Evolutionary conservation across 2,329 filamentous ascomycete genomes (phyloP).

Genomic region (Alternaria alternata): DNA sequence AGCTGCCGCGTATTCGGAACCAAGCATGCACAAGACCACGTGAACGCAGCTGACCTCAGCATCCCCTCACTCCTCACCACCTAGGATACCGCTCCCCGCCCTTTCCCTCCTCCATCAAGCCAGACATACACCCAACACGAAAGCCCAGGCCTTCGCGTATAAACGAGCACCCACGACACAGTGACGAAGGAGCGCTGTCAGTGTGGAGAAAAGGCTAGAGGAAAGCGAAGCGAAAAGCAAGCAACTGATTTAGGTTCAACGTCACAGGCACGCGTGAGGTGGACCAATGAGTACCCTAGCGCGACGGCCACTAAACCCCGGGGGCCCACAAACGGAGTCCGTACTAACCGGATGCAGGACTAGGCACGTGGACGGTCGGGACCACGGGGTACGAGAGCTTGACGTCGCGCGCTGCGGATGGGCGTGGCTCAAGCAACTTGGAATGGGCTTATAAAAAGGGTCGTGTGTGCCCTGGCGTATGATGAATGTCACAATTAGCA

Average conservation of each 20-base stretch:
- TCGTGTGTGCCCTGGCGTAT: background rate
- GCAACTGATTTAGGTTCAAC: conserved; percentile 3
- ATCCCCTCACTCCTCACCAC: background rate
- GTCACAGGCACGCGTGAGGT: conserved; percentile 12
- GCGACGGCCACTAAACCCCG: conserved; percentile 6
- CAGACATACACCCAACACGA: background rate
- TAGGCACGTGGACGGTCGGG: conserved; percentile 5
- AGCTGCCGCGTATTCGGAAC: background rate
- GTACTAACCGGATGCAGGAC: conserved; percentile 1
- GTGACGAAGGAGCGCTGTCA: background rate
- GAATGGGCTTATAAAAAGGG: background rate
- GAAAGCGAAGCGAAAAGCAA: background rate
- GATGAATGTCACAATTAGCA: background rate
- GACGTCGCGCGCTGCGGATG: conserved; percentile 5
- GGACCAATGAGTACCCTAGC: conserved; percentile 9
- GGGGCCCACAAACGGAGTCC: background rate
- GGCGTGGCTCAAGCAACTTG: background rate
- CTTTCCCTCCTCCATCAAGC: background rate
- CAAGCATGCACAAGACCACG: background rate
- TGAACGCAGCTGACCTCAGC: conserved; percentile 3
- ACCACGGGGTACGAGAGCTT: conserved; percentile 10
- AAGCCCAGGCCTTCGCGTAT: background rate
- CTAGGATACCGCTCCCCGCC: background rate
- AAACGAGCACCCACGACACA: conserved; percentile 1
- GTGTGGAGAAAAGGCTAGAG: background rate